Percentiles rank a stretch among this genome's conserved stretches.
These are phyloP conservation scores for Arachis monticola DNA, from an alignment of 331 rosid genomes.

Conservation along the genomic window DNA sequence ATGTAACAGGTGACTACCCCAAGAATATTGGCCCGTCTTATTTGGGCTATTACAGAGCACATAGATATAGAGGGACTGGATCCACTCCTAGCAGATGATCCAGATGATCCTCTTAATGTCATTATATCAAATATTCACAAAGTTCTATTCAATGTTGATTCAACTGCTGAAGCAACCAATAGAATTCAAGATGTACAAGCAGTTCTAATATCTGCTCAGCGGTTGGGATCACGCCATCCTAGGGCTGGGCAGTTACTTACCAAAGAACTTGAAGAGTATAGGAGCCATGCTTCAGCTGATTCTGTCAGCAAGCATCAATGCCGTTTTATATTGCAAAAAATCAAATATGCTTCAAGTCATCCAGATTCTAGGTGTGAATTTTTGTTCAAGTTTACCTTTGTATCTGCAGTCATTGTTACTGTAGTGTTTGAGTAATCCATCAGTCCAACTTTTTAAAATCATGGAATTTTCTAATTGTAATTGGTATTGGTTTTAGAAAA, in stretches of 20 bases:
- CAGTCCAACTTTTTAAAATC: neutral
- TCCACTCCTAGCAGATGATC: conserved; percentile 98
- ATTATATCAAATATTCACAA: conserved; percentile 79
- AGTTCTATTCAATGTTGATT: conserved; percentile 80
- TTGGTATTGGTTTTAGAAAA: conserved; percentile 15
- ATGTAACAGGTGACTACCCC: conserved; percentile 85
- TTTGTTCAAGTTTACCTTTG: conserved; percentile 29
- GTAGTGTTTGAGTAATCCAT: conserved; percentile 18
- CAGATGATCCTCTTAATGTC: conserved; percentile 90
- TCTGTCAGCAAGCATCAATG: conserved; percentile 98
- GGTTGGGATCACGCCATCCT: conserved; percentile 88
- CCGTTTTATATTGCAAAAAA: conserved; percentile 89
- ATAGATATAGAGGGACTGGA: conserved; percentile 96
- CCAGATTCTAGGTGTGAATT: conserved; percentile 68
- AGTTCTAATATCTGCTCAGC: conserved; percentile 85
- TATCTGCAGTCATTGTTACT: conserved; percentile 16
- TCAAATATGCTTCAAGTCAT: conserved; percentile 80
- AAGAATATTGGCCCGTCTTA: conserved; percentile 86
- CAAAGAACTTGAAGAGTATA: conserved; percentile 95
- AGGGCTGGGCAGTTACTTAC: conserved; percentile 89
- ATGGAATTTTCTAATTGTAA: neutral
- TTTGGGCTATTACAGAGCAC: conserved; percentile 96
- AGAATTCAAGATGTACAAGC: conserved; percentile 98
- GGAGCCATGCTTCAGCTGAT: conserved; percentile 72
- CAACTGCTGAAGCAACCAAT: conserved; percentile 83